Evolutionary conservation across 805 yeast species (phyloP).

Genomic region (Komagataella populi): DNA sequence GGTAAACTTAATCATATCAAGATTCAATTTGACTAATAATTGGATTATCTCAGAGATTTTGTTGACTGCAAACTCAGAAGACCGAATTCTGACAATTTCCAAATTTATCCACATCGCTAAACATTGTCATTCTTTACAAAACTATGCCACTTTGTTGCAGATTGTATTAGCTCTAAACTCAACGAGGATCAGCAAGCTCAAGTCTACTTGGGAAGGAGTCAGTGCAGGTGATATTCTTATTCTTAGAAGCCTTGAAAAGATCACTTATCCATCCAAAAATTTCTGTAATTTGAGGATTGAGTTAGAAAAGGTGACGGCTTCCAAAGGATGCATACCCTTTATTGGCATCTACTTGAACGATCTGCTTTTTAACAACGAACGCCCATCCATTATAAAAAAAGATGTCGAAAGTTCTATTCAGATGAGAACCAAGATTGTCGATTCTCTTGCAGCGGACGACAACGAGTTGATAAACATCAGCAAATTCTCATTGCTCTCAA

Average conservation of each 20-base stretch:
- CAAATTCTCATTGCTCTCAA: constrained; percentile 63
- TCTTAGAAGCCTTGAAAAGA: constrained; percentile 52
- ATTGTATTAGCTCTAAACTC: constrained; percentile 71
- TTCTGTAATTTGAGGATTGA: constrained; percentile 54
- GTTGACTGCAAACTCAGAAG: constrained; percentile 43
- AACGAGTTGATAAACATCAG: constrained; percentile 53
- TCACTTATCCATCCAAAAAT: constrained; percentile 66
- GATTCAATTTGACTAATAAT: constrained; percentile 81
- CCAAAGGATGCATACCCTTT: constrained; percentile 80
- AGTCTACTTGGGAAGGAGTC: constrained; percentile 61
- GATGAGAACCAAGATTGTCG: constrained; percentile 1
- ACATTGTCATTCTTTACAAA: constrained; percentile 58
- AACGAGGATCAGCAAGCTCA: constrained; percentile 40
- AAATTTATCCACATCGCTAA: constrained; percentile 80
- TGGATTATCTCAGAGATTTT: constrained; percentile 88
- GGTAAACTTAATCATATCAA: constrained; percentile 63
- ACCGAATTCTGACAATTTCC: constrained; percentile 62
- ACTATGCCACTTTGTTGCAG: constrained; percentile 81
- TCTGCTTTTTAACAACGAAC: constrained; percentile 58
- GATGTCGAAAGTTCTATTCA: constrained; percentile 3
- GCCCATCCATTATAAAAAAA: constrained; percentile 31
- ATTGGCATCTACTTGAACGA: constrained; percentile 79
- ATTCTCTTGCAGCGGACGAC: constrained; percentile 14
- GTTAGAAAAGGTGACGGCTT: constrained; percentile 43
- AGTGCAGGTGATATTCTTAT: constrained; percentile 59